Conservation (phyloP, 371 early-diverging fungal species). For the Haplosporangium sp. region DNA sequence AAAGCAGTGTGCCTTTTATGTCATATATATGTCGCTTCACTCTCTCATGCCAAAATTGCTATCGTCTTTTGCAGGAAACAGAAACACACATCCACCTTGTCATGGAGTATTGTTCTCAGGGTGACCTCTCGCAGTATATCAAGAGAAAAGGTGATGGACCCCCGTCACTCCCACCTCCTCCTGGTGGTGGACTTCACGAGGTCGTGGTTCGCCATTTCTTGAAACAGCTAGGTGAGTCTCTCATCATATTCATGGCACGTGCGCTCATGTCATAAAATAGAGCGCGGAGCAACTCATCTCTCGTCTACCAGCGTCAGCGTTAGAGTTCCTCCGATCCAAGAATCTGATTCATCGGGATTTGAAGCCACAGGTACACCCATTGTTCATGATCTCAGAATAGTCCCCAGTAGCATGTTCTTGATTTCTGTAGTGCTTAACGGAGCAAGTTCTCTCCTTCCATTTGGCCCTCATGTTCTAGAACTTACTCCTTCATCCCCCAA, state of each 20-base stretch:
- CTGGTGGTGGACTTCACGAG: conserved; percentile 83
- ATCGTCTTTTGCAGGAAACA: conserved; percentile 71
- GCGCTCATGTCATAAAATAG: background rate
- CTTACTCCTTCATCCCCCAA: conserved; percentile 73
- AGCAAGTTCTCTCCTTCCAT: too few relatives aligned
- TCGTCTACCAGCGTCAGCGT: conserved; percentile 61
- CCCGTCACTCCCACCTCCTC: conserved; percentile 48
- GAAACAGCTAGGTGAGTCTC: conserved; percentile 78
- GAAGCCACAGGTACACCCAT: conserved; percentile 86
- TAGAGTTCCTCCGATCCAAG: conserved; percentile 85
- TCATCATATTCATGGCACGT: background rate
- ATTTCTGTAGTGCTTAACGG: too few relatives aligned
- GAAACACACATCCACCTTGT: conserved; percentile 90
- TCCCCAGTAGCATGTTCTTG: too few relatives aligned
- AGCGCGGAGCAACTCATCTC: background rate
- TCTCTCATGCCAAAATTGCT: background rate
- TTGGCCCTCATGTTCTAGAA: conserved; percentile 62
- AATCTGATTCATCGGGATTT: conserved; percentile 96
- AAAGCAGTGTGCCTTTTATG: background rate
- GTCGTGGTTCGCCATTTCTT: conserved; percentile 84
- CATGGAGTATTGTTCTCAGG: conserved; percentile 95
- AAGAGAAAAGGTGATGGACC: conserved; percentile 69
- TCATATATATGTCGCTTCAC: background rate
- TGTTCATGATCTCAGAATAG: background rate
- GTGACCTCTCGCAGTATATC: conserved; percentile 92